Evolutionary conservation across 805 yeast genomes (phyloP), one percentile per base, ranked within the genome.

Genomic region (Metschnikowia anglica): DNA sequence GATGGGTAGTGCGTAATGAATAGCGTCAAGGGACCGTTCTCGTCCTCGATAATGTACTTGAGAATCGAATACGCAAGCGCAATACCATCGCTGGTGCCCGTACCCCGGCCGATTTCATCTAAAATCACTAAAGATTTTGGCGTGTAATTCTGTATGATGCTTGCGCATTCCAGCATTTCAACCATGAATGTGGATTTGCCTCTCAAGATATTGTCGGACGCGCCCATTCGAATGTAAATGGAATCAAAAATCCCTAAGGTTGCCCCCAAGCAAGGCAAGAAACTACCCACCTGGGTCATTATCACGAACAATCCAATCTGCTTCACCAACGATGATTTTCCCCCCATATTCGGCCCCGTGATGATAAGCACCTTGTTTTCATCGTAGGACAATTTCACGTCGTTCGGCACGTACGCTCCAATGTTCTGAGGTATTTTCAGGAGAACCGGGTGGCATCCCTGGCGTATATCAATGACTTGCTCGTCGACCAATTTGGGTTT

Each of bases 301-400:
- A 87, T 76, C 9, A 78, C 80, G 9, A 79, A 66, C 11, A 88
- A 61, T 0, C 93, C 95, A 9, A 85, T 73, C 48, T 85, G 88
- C 39, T 86, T 74, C 12, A 85, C 87, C 54, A 80, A 81, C 1
- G 88, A 80, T 5, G 89, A 82, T 58, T 87, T 87, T 3, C 95
- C 95, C 8, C 95, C 95, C 89, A 86, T 85, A 52, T 86, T 86
- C 0, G 95, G 93, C 0, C 95, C 96, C 0, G 95, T 86, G 17
- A 89, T 77, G 12, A 89, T 71, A 41, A 81, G 66, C 2, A 66
- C 75, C 25, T 88, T 70, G 11, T 77, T 71, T 3, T 66, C 59
- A n/a, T 65, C 56, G 5, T 64, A 56, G 5, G 68, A 52, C 67
- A 89, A 75, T 5, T 58, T 42, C 4, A 83, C 73, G 49, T 81